These are phyloP conservation scores for Backusella westeae DNA, from an alignment of 192 early-diverging fungal genomes.

Conservation along the genomic window DNA sequence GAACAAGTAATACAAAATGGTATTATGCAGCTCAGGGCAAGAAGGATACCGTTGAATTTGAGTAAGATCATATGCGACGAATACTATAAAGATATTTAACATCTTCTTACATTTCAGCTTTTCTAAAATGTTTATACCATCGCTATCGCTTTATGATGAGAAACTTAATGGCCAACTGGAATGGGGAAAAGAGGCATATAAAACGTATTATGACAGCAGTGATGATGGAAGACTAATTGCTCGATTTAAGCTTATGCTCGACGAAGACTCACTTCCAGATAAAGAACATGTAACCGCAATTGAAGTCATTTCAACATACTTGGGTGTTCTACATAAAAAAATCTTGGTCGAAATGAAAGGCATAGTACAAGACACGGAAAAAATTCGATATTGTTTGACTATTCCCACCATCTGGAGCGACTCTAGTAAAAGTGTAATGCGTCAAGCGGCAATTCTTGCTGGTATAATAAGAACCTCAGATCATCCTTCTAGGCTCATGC, in stretches of 20 bases:
- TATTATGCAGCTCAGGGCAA: conserved; percentile 33
- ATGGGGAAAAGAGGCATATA: conserved; percentile 40
- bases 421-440: conserved; percentile 47
- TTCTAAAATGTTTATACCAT: conserved; percentile 23
- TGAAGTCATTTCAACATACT: conserved; percentile 13
- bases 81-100: conserved; percentile 4
- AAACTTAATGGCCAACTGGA: not conserved
- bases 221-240: conserved; percentile 23
- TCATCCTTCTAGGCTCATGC: conserved; percentile 45
- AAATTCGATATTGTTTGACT: conserved; percentile 44
- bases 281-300: conserved; percentile 31
- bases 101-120: conserved; percentile 20
- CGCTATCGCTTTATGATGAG: conserved; percentile 17
- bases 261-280: not conserved
- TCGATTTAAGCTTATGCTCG: not conserved
- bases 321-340: not conserved
- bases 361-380: not conserved
- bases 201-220: conserved; percentile 26
- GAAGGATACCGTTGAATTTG: conserved; percentile 31
- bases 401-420: conserved; percentile 57
- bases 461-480: conserved; percentile 42
- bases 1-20: conserved; percentile 10
- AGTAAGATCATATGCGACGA: conserved; percentile 13
- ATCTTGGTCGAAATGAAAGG: not conserved
- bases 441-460: conserved; percentile 50